These are phyloP conservation scores for Eimeria tenella DNA, from an alignment of 169 alveolate species.

Conservation along the genomic window DNA sequence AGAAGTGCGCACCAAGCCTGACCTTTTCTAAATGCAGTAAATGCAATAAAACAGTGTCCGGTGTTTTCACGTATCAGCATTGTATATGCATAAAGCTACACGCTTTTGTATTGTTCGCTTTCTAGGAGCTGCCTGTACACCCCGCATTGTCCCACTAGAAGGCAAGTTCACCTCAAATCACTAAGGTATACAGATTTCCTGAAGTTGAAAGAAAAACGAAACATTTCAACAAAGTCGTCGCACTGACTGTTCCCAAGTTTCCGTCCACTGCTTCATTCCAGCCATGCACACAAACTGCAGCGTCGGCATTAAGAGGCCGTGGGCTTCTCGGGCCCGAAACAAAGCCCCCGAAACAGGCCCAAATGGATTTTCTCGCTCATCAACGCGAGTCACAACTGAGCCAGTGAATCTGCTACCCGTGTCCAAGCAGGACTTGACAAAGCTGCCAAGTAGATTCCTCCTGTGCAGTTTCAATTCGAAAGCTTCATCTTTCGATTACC, in stretches of 20 bases:
- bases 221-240: too few species aligned
- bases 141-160: background rate
- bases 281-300: background rate
- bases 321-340: background rate
- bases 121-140: slow-evolving; percentile 4
- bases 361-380: background rate
- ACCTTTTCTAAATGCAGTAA: too few species aligned
- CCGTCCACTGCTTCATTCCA: too few species aligned
- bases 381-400: background rate
- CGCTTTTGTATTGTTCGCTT: too few species aligned
- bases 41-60: too few species aligned
- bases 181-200: too few species aligned
- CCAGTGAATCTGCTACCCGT: background rate
- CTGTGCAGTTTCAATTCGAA: background rate
- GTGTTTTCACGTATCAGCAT: too few species aligned
- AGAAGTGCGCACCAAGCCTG: too few species aligned
- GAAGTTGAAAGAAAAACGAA: too few species aligned
- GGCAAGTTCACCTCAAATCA: too few species aligned
- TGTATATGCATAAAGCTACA: too few species aligned
- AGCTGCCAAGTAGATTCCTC: background rate
- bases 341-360: background rate
- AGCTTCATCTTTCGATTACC: background rate
- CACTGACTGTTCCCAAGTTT: too few species aligned
- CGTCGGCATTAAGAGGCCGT: background rate
- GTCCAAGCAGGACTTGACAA: slow-evolving; percentile 1